Conservation (phyloP, 2,329 filamentous ascomycete species). For the Trichoderma atroviride region DNA sequence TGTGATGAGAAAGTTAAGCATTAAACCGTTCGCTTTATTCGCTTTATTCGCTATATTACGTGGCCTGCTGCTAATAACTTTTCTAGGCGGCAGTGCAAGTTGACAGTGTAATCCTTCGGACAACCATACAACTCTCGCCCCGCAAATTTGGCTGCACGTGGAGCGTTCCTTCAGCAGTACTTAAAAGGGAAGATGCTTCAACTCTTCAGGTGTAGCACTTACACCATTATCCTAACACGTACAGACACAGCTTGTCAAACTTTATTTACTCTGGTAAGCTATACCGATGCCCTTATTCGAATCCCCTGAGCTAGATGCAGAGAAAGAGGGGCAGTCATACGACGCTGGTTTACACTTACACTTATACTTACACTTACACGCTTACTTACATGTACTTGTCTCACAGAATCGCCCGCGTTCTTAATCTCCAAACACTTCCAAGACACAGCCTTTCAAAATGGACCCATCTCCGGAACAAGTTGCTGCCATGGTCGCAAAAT, state of each 20-base stretch:
- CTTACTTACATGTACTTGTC: not conserved
- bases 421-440: not conserved
- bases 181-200: not conserved
- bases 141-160: not conserved
- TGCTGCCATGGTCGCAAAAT: constrained; percentile 9
- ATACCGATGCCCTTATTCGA: not conserved
- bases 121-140: not conserved
- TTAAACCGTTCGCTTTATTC: not conserved
- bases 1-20: not conserved
- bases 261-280: not conserved
- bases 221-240: not conserved
- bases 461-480: constrained; percentile 6
- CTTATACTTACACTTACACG: not conserved
- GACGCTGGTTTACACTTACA: not conserved
- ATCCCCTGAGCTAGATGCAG: not conserved
- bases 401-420: not conserved
- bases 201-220: not conserved
- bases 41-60: not conserved
- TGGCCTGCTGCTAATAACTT: not conserved
- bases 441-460: not conserved
- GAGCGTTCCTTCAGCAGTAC: not conserved
- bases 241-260: not conserved
- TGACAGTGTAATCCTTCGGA: not conserved
- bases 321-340: not conserved
- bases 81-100: not conserved